Evolutionary conservation across 2,329 filamentous ascomycete genomes (phyloP).

Genomic region (Sphaerulina vaccinii): DNA sequence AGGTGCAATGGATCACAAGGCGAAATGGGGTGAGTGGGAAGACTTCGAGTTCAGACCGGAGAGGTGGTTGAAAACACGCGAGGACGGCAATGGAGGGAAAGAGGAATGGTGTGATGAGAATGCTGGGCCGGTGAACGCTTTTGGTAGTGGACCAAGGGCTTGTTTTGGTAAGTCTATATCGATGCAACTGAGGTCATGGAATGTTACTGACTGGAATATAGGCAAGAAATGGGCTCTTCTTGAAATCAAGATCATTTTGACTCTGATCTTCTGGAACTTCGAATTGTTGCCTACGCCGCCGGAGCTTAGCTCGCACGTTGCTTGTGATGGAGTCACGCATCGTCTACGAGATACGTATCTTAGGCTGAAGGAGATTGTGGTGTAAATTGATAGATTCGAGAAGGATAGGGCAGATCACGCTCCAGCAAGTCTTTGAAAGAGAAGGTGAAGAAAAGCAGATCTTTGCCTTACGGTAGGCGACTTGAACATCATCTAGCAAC

Average conservation of each 20-base stretch:
- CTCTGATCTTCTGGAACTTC: conserved; percentile 25
- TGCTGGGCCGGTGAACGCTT: conserved; percentile 1
- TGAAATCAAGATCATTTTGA: conserved; percentile 10
- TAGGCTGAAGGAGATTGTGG: conserved; percentile 5
- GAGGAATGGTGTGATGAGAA: neutral
- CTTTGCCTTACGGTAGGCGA: too few relatives aligned
- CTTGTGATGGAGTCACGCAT: conserved; percentile 34
- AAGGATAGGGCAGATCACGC: too few relatives aligned
- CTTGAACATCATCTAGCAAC: too few relatives aligned
- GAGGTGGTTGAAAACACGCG: conserved; percentile 4
- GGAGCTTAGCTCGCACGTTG: conserved; percentile 26
- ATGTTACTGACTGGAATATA: conserved; percentile 22
- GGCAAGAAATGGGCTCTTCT: conserved; percentile 12
- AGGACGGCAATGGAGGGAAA: neutral
- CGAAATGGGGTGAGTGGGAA: conserved; percentile 7
- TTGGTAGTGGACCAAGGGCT: conserved; percentile 12
- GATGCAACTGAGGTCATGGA: conserved; percentile 35
- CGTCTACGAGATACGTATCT: conserved; percentile 33
- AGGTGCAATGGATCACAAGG: neutral
- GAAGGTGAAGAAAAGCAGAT: too few relatives aligned
- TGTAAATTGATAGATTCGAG: too few relatives aligned
- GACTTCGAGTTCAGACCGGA: conserved; percentile 1
- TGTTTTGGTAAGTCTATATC: conserved; percentile 22
- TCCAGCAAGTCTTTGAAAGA: too few relatives aligned
- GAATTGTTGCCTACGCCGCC: conserved; percentile 29